These are phyloP conservation scores for Isoetes engelmannii DNA, from an alignment of 83 land plant genomes.

Conservation along the genomic window DNA sequence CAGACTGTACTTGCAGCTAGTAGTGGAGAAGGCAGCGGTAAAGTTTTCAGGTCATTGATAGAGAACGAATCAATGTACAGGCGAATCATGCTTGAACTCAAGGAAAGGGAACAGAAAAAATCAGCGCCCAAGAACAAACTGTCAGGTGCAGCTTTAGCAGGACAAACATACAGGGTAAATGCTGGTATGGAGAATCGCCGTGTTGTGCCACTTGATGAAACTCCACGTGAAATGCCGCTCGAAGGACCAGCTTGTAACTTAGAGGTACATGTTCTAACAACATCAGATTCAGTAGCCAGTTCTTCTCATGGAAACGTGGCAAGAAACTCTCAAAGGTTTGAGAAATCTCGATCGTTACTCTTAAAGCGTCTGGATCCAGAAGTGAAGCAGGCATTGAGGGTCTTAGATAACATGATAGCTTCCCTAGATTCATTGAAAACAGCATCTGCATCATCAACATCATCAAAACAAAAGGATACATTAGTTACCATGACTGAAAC, in stretches of 20 bases:
- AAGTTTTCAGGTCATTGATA: constrained; percentile 30
- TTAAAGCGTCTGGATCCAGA: constrained; percentile 32
- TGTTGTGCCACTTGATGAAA: background rate
- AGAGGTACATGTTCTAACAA: background rate
- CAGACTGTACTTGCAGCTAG: constrained; percentile 49
- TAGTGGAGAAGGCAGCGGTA: constrained; percentile 30
- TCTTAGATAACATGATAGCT: constrained; percentile 41
- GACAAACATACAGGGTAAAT: background rate
- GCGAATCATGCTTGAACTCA: constrained; percentile 41
- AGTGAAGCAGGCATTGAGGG: constrained; percentile 44
- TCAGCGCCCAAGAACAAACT: background rate
- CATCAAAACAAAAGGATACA: no score
- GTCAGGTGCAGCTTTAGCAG: background rate
- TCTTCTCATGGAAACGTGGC: background rate
- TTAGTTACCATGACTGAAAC: no score
- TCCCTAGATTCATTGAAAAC: no score
- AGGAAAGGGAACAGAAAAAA: background rate
- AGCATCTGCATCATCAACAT: no score
- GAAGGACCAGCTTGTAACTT: background rate
- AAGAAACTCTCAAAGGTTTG: constrained; percentile 2
- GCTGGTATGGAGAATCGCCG: background rate
- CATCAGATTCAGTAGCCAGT: background rate
- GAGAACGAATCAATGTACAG: constrained; percentile 41
- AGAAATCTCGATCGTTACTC: no score
- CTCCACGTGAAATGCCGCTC: background rate